Evolutionary conservation across 1,284 basidiomycete species (phyloP).

Genomic region (Trichosporon sp.): DNA sequence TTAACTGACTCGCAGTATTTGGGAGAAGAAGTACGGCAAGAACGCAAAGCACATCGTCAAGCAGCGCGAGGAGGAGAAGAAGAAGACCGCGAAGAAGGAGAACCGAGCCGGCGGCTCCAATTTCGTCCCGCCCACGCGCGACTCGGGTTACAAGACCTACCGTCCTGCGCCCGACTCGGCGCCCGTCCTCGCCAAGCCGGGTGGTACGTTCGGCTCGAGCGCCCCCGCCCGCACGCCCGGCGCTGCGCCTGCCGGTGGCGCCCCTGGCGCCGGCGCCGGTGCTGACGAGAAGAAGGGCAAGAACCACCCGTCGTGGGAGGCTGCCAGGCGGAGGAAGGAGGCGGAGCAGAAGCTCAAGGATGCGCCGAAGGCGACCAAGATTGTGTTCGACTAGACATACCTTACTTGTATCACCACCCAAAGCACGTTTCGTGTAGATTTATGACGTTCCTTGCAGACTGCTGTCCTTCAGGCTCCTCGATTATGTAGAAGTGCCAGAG

Average conservation of each 20-base stretch:
- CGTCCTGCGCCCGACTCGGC: conserved; percentile 9
- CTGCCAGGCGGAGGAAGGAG: conserved; percentile 76
- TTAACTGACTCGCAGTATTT: conserved; percentile 67
- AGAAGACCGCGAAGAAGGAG: conserved; percentile 24
- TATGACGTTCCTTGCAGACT: background rate
- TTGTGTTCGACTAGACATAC: conserved; percentile 58
- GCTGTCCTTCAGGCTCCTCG: background rate
- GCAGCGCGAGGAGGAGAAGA: conserved; percentile 53
- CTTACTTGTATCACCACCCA: background rate
- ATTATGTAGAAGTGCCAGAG: background rate
- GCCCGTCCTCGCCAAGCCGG: conserved; percentile 16
- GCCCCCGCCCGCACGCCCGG: background rate
- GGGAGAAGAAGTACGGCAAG: conserved; percentile 94
- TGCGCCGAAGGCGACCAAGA: conserved; percentile 59
- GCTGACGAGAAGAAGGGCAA: conserved; percentile 21
- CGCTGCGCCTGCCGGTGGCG: background rate
- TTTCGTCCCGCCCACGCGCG: background rate
- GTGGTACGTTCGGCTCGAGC: conserved; percentile 4
- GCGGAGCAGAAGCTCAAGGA: conserved; percentile 48
- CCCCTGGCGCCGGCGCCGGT: background rate
- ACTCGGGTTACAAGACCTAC: background rate
- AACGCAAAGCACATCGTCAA: conserved; percentile 88
- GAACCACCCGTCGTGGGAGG: conserved; percentile 91
- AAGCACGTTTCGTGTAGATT: background rate
- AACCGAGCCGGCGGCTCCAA: background rate